A percentile compares a stretch with the other conserved stretches of the same genome.
Conservation (phyloP, 768 basidiomycete genomes). For the Dentipellis sp. region DNA sequence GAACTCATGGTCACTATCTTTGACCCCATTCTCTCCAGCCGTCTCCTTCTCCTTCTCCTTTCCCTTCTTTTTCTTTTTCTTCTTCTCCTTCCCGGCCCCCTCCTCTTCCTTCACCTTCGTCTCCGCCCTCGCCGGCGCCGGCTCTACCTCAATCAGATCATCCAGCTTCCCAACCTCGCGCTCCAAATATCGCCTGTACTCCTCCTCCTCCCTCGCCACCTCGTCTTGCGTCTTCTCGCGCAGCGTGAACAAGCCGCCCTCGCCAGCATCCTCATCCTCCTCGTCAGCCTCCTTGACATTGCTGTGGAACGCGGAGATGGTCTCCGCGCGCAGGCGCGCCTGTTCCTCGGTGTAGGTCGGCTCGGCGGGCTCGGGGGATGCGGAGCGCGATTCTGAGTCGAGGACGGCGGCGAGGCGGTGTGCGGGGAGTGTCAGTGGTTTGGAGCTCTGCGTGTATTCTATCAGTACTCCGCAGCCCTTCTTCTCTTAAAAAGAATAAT, state of each 20-base stretch:
- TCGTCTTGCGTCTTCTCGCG: slow-evolving; percentile 77
- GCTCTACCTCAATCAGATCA: slow-evolving; percentile 54
- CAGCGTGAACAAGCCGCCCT: slow-evolving; percentile 61
- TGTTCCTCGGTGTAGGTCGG: slow-evolving; percentile 78
- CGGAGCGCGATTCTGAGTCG: slow-evolving; percentile 51
- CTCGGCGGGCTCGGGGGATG: slow-evolving; percentile 29
- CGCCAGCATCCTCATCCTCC: slow-evolving; percentile 35
- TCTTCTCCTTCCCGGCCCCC: slow-evolving; percentile 20
- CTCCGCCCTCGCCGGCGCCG: slow-evolving; percentile 13
- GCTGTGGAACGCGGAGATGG: slow-evolving; percentile 73
- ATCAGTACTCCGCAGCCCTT: not conserved
- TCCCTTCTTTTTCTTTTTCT: slow-evolving; percentile 27
- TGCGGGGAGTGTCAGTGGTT: slow-evolving; percentile 70
- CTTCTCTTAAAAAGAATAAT: no score
- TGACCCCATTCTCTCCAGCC: slow-evolving; percentile 27
- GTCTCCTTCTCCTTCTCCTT: slow-evolving; percentile 15
- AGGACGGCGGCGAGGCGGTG: slow-evolving; percentile 59
- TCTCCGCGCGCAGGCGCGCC: slow-evolving; percentile 63
- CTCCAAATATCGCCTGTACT: slow-evolving; percentile 76
- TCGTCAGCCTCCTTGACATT: slow-evolving; percentile 23
- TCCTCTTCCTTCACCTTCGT: slow-evolving; percentile 19
- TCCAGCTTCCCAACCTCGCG: slow-evolving; percentile 73
- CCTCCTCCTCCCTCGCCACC: slow-evolving; percentile 68
- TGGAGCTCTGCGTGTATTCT: slow-evolving; percentile 32
- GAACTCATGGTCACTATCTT: slow-evolving; percentile 77